Conservation (phyloP, 345 rosid genomes). For the Camelina neglecta region DNA sequence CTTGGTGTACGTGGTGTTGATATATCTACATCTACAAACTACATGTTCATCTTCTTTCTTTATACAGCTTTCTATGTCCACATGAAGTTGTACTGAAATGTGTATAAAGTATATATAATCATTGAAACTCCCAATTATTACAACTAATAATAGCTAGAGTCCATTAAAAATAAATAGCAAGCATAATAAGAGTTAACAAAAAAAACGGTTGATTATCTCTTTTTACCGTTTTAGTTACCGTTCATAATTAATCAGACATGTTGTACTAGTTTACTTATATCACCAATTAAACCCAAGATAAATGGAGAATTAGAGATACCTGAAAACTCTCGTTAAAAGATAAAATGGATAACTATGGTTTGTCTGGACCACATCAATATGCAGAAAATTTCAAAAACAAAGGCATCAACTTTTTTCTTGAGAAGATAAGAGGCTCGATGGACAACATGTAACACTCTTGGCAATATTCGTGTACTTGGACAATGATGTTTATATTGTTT, state of each 20-base stretch:
- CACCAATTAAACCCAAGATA: background rate
- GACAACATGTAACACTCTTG: constrained; percentile 35
- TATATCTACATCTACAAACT: constrained; percentile 16
- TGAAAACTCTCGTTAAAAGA: constrained; percentile 2
- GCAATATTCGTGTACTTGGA: constrained; percentile 37
- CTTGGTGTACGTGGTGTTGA: background rate
- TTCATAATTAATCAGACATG: background rate
- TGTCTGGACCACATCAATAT: constrained; percentile 43
- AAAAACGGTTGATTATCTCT: background rate
- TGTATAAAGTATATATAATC: background rate
- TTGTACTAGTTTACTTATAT: background rate
- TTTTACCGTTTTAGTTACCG: background rate
- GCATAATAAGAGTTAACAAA: background rate
- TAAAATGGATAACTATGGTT: constrained; percentile 32
- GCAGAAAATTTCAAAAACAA: constrained; percentile 39
- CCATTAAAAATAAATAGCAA: background rate
- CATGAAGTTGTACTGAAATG: background rate
- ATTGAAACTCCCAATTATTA: background rate
- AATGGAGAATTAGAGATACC: background rate
- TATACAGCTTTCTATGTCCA: background rate
- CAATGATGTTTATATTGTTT: constrained; percentile 34
- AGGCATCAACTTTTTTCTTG: constrained; percentile 43
- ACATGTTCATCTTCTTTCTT: background rate
- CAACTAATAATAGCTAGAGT: background rate
- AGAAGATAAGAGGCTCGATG: constrained; percentile 42